Percentiles rank a stretch among this genome's conserved stretches.
phyloP scores from a whole-genome alignment of 148 eudicot species.

The Nepenthes mirabilis region DNA sequence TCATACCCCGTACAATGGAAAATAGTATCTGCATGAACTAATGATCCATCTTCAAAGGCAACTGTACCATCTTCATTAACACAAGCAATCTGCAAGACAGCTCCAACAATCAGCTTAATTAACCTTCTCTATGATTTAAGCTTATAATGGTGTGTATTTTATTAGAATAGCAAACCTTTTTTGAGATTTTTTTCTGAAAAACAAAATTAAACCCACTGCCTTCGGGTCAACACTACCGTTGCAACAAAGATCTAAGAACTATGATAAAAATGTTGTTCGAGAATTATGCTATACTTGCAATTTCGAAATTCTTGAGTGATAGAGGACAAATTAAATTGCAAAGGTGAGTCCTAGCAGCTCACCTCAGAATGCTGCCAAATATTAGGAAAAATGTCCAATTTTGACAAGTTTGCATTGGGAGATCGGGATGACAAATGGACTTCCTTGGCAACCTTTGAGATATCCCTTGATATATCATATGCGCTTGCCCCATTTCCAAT shows the following conservation, averaged over 20 bases:
- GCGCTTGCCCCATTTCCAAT: conserved; percentile 14
- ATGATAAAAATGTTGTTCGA: not conserved
- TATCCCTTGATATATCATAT: conserved; percentile 9
- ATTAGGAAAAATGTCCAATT: conserved; percentile 2
- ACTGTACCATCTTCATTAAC: conserved; percentile 24
- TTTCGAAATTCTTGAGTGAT: too few relatives aligned
- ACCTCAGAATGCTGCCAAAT: conserved; percentile 11
- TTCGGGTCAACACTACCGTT: too few relatives aligned
- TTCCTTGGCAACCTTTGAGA: conserved; percentile 10
- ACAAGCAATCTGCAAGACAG: conserved; percentile 11
- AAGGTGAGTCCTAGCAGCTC: not conserved
- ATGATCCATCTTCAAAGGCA: conserved; percentile 23
- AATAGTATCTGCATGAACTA: conserved; percentile 21
- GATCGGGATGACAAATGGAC: conserved; percentile 13
- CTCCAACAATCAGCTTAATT: not conserved
- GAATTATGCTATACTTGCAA: not conserved
- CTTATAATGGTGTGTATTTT: too few relatives aligned
- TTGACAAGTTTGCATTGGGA: not conserved
- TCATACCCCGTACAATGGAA: conserved; percentile 39
- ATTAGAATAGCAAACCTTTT: too few relatives aligned
- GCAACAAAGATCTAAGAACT: too few relatives aligned
- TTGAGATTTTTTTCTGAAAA: too few relatives aligned
- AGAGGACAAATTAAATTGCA: too few relatives aligned
- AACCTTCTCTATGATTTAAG: not conserved
- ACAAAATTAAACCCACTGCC: too few relatives aligned